These are phyloP conservation scores for Pleurotus sapidus DNA, from an alignment of 768 basidiomycete genomes.

Conservation along the genomic window DNA sequence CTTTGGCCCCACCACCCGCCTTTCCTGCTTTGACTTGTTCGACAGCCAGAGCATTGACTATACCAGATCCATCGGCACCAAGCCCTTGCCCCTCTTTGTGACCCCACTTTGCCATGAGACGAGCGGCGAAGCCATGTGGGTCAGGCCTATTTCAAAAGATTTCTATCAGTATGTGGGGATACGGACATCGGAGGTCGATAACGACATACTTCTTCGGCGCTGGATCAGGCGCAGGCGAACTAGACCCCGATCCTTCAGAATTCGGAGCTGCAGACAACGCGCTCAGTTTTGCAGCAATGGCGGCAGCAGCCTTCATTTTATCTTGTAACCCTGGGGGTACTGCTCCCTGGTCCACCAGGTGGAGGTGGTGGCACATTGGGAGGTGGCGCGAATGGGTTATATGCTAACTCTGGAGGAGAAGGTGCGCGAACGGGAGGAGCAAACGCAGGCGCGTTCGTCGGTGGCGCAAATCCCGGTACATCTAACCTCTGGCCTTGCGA, in stretches of 20 bases:
- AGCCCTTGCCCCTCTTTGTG: constrained; percentile 93
- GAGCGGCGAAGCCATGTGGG: constrained; percentile 75
- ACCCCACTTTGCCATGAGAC: constrained; percentile 95
- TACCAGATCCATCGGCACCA: constrained; percentile 80
- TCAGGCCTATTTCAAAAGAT: constrained; percentile 39
- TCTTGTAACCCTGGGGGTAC: constrained; percentile 52
- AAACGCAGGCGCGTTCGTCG: constrained; percentile 3
- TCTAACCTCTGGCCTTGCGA: constrained; percentile 29
- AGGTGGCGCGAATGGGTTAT: constrained; percentile 69
- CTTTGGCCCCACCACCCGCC: constrained; percentile 27
- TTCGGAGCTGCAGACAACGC: constrained; percentile 45
- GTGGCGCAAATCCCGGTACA: no score
- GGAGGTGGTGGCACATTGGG: constrained; percentile 57
- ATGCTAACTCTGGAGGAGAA: constrained; percentile 56
- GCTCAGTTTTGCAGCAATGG: constrained; percentile 73
- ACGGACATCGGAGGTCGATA: background rate
- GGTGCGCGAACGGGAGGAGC: constrained; percentile 23
- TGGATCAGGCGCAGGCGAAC: constrained; percentile 23
- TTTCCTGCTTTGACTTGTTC: constrained; percentile 57
- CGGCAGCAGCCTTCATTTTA: constrained; percentile 73
- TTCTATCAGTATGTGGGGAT: background rate
- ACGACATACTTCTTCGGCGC: constrained; percentile 10
- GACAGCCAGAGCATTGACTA: constrained; percentile 85
- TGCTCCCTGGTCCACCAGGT: constrained; percentile 31
- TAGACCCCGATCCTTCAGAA: constrained; percentile 21